Evolutionary conservation across 1,139 yeast genomes (phyloP), one percentile per base, ranked within the genome.

Genomic region (Yamadazyma buinensis): DNA sequence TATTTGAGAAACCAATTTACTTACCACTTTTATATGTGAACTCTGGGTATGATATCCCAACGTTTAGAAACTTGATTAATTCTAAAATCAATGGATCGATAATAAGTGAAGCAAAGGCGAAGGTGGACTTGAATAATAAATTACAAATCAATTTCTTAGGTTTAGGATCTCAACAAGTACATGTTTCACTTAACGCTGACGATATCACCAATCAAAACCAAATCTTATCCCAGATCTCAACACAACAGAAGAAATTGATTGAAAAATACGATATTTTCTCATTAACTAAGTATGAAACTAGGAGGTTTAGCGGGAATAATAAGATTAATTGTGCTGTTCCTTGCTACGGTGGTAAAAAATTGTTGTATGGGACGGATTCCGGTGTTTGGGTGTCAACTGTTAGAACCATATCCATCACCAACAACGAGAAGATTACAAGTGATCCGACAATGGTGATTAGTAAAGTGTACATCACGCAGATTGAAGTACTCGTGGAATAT

Each of bases 311-410:
- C 31, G 80, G 82, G 18, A 85, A 86, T 52, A 68, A 68, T 42
- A 78, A 83, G 44, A 87, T 92, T 47, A 88, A 86, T 52, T 88
- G 97, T 65, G 94, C 92, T 20, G 90, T 86, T 24, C 95, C 97
- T 22, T 83, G 90, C 55, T 95, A 92, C 52, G 97, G 97, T 37
- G 97, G 98, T 17, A 77, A 95, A 44, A 86, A 90, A 57, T 63
- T 90, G 46, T 59, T 92, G 30, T 90, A 86, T 51, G 97, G 97
- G 32, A 88, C 97, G 0, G 95, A 88, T 54, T 75, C 82, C 3
- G 98, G 98, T 8, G 80, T 92, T 7, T 94, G 85, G 72, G 78
- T 87, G 30, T 80, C 94, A 30, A 77, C 84, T 0, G 76, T 73
- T 27, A 54, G 75, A 26, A 61, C 73, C 10, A 69, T 69, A 38